Evolutionary conservation across 352 stramenopile genomes (phyloP), one percentile per base, ranked within the genome.

Genomic region (Globisporangium radiosum): DNA sequence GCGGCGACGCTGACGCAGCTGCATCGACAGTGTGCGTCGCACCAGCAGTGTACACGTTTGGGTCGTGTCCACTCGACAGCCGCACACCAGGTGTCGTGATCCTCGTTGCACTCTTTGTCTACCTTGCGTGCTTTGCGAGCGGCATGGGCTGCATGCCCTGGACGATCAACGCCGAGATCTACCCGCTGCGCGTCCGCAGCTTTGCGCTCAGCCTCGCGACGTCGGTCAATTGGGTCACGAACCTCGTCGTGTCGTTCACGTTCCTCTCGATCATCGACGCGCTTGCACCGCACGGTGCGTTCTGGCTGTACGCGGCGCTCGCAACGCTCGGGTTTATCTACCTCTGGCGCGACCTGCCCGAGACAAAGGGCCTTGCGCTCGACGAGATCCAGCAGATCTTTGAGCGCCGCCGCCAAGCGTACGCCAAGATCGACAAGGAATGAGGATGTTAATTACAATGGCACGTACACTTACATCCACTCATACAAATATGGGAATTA

Each of bases 131-230:
- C 56, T 93, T 93, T 57, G 84, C 81, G 13, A 87, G 75, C 50
- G 84, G 81, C 56, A 91, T 93, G 81, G 84, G 85, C 5, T 87
- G 75, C 38, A 89, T 97, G 72, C 92, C 95, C 0, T 98, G 94
- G 94, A 97, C 90, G 0, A 94, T 98, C 60, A 97, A 97, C 66
- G 84, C 87, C 38, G 95, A 98, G 71, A 98, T 98, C 64, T 98
- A 97, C 68, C 89, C 90, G 7, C 71, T 96, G 7, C 73, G 85
- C 40, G 83, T 88, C 17, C 90, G 95, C 42, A 96, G 85, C 38
- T 77, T 95, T 17, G 87, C 83, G 7, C 80, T 97, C 2, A 95
- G 85, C 55, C 64, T 88, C 7, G 83, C 90, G 5, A 98, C 95
- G 14, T 87, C 87, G 2, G 84, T 94, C 13, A 97, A 97, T 68